Evolutionary conservation across 2,329 filamentous ascomycete genomes (phyloP), one percentile per base, ranked within the genome.

Genomic region (Trichoderma simmonsii): DNA sequence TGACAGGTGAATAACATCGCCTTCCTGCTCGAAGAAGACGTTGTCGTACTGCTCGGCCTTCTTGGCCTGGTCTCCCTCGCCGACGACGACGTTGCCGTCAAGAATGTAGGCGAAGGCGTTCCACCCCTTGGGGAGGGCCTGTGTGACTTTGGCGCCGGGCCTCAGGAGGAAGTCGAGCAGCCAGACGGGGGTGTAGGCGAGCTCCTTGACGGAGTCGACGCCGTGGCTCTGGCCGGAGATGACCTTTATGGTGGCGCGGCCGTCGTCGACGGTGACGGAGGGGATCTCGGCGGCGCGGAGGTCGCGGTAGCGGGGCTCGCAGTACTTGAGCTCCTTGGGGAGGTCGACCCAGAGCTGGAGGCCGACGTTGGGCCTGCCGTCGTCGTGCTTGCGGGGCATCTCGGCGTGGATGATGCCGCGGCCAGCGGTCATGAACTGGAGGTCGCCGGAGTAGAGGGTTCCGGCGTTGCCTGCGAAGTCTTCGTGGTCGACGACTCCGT

Each of bases 131-230:
- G 95, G 95, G 3, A 98, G 79, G 6, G 88, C 82, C 83, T 98
- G 95, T 26, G 85, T 86, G 75, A 98, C 85, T 72, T 86, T 89
- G 61, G 93, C 94, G 68, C 95, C 95, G 0, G 95, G 94, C 77
- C 89, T 84, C 68, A 98, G 88, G 24, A 88, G 90, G 66, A 98
- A 85, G 80, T 98, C 95, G 59, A 98, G 86, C 74, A 97, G 86
- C 95, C 95, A 98, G n/a, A 98, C 94, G 0, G 96, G 96, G 2
- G 95, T 98, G 82, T 98, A 98, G 15, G 95, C 95, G 59, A 98
- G 85, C 78, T 98, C 95, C 79, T 95, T 90, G 68, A 97, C 89
- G 15, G 91, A 94, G 79, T 98, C 95, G 67, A 96, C 89, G 59
- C 93, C 95, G 77, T 94, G 91, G 70, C 90, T 91, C 79, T 92